phyloP scores from a whole-genome alignment of 768 basidiomycete species.

The Lactarius trivialis region DNA sequence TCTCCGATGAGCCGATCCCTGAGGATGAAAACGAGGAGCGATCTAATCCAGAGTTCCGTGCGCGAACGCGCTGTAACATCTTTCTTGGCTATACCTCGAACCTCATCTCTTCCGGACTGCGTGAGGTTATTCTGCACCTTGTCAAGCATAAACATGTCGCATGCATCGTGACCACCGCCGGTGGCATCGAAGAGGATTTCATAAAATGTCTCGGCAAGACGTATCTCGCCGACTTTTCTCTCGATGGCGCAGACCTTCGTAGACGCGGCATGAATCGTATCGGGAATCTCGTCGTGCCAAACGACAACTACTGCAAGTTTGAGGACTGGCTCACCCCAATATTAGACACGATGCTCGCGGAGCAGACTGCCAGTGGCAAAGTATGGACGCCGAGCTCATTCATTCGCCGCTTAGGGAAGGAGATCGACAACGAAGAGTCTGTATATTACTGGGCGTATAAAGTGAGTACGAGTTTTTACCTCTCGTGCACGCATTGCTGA shows the following conservation, averaged over 20 bases:
- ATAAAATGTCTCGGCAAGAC: slow-evolving; percentile 99
- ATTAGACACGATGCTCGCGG: slow-evolving; percentile 80
- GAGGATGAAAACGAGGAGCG: slow-evolving; percentile 68
- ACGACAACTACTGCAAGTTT: slow-evolving; percentile 98
- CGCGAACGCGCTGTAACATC: slow-evolving; percentile 71
- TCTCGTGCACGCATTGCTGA: slow-evolving; percentile 21
- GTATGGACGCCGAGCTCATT: slow-evolving; percentile 95
- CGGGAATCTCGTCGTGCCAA: slow-evolving; percentile 93
- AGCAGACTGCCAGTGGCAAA: slow-evolving; percentile 64
- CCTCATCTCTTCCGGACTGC: slow-evolving; percentile 93
- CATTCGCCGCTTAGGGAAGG: slow-evolving; percentile 89
- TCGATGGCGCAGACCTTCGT: slow-evolving; percentile 84
- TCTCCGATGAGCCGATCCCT: slow-evolving; percentile 74
- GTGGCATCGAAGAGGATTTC: slow-evolving; percentile 97
- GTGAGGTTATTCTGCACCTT: slow-evolving; percentile 87
- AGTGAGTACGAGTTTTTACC: slow-evolving; percentile 45
- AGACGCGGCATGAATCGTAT: slow-evolving; percentile 93
- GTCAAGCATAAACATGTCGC: slow-evolving; percentile 89
- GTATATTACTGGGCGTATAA: slow-evolving; percentile 99
- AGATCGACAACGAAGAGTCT: slow-evolving; percentile 94
- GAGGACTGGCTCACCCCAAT: slow-evolving; percentile 99
- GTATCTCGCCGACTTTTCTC: slow-evolving; percentile 87
- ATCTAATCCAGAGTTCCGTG: slow-evolving; percentile 50
- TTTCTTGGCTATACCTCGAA: slow-evolving; percentile 99
- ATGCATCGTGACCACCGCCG: slow-evolving; percentile 92